A percentile compares a stretch with the other conserved stretches of the same genome.
Evolutionary conservation across 2,329 filamentous ascomycete species (phyloP).

Genomic region (Phaeosphaeriaceae sp.): DNA sequence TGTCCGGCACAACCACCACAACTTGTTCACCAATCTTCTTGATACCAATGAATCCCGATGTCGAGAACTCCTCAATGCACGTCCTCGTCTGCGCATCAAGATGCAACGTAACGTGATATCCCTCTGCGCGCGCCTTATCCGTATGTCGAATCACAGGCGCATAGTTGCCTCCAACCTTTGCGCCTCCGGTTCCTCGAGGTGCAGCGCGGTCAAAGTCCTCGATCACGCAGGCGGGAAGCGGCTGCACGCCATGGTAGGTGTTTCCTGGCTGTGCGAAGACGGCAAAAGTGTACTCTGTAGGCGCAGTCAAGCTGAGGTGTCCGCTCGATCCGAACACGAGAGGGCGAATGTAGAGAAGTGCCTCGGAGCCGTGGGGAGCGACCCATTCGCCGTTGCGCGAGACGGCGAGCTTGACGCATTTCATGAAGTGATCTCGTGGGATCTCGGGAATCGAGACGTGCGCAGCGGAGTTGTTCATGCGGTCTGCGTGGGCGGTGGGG

Average conservation of each 20-base stretch:
- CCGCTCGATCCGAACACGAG: constrained; percentile 40
- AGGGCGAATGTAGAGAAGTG: constrained; percentile 48
- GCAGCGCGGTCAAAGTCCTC: constrained; percentile 49
- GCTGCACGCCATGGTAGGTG: constrained; percentile 33
- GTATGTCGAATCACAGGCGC: constrained; percentile 45
- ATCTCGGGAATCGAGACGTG: constrained; percentile 42
- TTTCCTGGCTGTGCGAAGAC: constrained; percentile 39
- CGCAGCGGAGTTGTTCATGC: constrained; percentile 34
- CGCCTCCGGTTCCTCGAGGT: constrained; percentile 41
- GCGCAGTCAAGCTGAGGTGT: constrained; percentile 31
- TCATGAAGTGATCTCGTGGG: constrained; percentile 38
- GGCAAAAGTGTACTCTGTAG: constrained; percentile 37
- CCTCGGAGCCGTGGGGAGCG: constrained; percentile 31
- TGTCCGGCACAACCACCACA: constrained; percentile 41
- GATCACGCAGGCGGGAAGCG: constrained; percentile 39
- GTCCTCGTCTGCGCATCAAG: constrained; percentile 41
- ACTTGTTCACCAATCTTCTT: constrained; percentile 21
- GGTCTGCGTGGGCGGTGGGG: constrained; percentile 36
- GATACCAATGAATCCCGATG: constrained; percentile 45
- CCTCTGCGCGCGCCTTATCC: constrained; percentile 38
- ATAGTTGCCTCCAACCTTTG: constrained; percentile 51
- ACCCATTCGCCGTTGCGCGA: constrained; percentile 36
- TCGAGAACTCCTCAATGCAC: constrained; percentile 48
- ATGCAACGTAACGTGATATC: constrained; percentile 45
- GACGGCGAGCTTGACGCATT: constrained; percentile 32